Base-by-base conservation (phyloP, 2,329 filamentous ascomycete genomes). In the Monascus ruber region DNA sequence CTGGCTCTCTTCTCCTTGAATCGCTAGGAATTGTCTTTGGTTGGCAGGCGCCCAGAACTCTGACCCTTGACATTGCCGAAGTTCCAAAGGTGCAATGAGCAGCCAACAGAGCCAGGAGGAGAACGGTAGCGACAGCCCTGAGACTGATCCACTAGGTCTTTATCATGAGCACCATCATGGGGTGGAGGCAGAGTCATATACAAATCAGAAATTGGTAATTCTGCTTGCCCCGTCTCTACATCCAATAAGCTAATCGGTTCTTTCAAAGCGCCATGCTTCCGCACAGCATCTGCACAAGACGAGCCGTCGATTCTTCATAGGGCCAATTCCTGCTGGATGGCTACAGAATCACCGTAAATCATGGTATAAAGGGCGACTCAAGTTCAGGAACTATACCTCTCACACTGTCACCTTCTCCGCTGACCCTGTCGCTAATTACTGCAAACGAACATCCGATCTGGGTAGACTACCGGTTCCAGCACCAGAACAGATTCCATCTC, bases 281-380 rank as follows among this genome's bases (percentile, higher is more conserved):
- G 68, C 75, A 24, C 69, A 74, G 42, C 77, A 81, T 51, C 59
- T 81, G 32, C 70, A 80, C 58, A 62, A 77, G 47, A 81, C 77
- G 5, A 74, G 69, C 37, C 68, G 73, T 39, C 72, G 77, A 39
- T 73, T 72, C 59, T 81, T 81, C 59, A 77, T 81, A 42, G 77
- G 77, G 1, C 77, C 77, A 29, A 76, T 81, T 29, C 77, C 77
- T 34, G 73, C 76, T 49, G 76, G 74, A 41, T 81, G 77, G 77
- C 65, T 80, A 39, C 74, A 73, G 48, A 74, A 70, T 43, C 73
- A 80, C 54, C 68, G 76, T 38, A 77, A 76, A 49, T 70, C 74
- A 42, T 81, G 77, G 77, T 80, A 79, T 58, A 73, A 65, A 43
- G 52, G 57, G 31, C 58, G 65, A 35, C 43, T 70, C 1, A 59